Evolutionary conservation across 2,329 filamentous ascomycete species (phyloP).

Genomic region (Cephalotrichum gorgonifer): DNA sequence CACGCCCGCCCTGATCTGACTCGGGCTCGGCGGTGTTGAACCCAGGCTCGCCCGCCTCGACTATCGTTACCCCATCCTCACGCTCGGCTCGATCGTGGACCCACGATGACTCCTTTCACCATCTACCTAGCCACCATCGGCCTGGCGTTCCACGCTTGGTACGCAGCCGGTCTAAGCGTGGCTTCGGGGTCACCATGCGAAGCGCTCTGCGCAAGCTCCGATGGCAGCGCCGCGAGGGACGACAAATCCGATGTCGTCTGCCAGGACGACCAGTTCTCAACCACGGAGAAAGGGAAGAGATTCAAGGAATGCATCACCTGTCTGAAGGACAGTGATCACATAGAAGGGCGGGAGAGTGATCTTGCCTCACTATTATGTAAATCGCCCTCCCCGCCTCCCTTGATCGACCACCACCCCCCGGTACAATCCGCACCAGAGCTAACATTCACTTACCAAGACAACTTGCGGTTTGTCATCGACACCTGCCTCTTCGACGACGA

Average conservation of each 20-base stretch:
- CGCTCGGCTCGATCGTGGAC: too few relatives aligned
- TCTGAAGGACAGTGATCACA: constrained; percentile 31
- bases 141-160: background rate
- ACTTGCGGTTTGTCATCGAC: constrained; percentile 35
- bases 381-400: background rate
- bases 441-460: constrained; percentile 17
- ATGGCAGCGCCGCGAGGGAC: constrained; percentile 23
- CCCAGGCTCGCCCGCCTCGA: background rate
- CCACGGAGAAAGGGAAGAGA: constrained; percentile 26
- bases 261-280: constrained; percentile 26
- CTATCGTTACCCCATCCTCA: background rate
- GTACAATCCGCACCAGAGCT: background rate
- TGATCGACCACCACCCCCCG: background rate
- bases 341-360: constrained; percentile 28
- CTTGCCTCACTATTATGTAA: constrained; percentile 30
- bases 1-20: too few relatives aligned
- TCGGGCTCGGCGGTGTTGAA: too few relatives aligned
- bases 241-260: constrained; percentile 36
- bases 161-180: constrained; percentile 26
- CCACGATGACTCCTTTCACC: background rate
- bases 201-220: constrained; percentile 27
- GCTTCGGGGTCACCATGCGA: constrained; percentile 41
- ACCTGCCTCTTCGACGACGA: constrained; percentile 30
- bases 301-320: constrained; percentile 37
- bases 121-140: background rate